Percentiles rank a stretch among this genome's conserved stretches.
Conservation (phyloP, 2,329 filamentous ascomycete genomes). For the Ophiostoma australiae region DNA sequence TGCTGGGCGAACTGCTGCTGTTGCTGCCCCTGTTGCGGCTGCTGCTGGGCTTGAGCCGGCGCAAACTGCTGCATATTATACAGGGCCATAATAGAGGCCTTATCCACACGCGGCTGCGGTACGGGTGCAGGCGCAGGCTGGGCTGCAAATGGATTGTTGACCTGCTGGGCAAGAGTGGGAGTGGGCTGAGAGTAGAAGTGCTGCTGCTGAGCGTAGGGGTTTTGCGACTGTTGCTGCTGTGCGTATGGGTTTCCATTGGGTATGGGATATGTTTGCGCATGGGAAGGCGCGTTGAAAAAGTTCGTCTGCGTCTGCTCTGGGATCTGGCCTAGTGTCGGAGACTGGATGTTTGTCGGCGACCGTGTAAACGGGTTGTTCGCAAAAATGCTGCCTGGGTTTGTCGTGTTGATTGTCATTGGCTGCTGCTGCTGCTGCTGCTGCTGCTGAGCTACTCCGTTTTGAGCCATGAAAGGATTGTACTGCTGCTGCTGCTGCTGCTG, state of each 20-base stretch:
- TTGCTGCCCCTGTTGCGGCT: constrained; percentile 18
- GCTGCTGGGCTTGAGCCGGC: constrained; percentile 36
- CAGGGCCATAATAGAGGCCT: constrained; percentile 69
- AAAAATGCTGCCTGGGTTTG: constrained; percentile 30
- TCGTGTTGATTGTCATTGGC: constrained; percentile 40
- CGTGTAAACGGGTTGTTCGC: constrained; percentile 46
- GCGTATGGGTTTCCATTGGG: constrained; percentile 23
- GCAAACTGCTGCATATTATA: constrained; percentile 59
- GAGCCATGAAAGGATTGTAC: constrained; percentile 24
- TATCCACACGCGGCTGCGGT: constrained; percentile 51
- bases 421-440: constrained; percentile 37
- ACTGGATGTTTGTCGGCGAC: constrained; percentile 48
- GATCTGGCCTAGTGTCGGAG: constrained; percentile 48
- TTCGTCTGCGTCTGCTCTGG: constrained; percentile 47
- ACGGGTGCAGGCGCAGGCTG: constrained; percentile 36
- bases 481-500: constrained; percentile 37
- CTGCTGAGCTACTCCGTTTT: constrained; percentile 11
- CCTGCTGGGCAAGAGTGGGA: constrained; percentile 21
- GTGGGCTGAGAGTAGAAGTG: constrained; percentile 31
- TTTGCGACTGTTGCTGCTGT: constrained; percentile 15
- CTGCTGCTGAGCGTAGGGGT: constrained; percentile 28
- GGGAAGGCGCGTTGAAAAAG: constrained; percentile 35
- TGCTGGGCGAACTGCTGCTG: constrained; percentile 27
- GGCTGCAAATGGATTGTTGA: constrained; percentile 34
- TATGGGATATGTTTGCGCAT: constrained; percentile 19